Evolutionary conservation across 257 asterid genomes (phyloP).

Genomic region (Solanum sitiens): DNA sequence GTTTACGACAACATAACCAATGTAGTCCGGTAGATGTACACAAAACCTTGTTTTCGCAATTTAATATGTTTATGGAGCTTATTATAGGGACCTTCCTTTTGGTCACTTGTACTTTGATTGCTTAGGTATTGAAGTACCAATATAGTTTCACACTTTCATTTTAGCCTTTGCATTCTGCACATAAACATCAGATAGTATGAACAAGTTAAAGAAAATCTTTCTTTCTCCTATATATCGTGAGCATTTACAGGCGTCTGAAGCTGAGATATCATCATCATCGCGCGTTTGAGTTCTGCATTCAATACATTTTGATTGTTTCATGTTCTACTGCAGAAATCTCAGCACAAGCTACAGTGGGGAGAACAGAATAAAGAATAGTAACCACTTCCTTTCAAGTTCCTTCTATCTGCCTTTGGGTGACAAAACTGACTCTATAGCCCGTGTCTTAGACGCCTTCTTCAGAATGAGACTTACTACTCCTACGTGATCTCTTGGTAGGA

Average conservation of each 20-base stretch:
- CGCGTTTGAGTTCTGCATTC: neutral
- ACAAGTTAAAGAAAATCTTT: neutral
- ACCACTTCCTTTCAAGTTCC: neutral
- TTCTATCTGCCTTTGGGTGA: neutral
- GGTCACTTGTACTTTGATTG: neutral
- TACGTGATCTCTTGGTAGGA: conserved; percentile 46
- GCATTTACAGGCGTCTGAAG: neutral
- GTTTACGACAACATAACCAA: too few relatives aligned
- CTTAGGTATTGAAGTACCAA: neutral
- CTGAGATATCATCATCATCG: neutral
- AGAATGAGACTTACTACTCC: conserved; percentile 24
- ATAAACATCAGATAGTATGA: neutral
- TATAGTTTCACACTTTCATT: neutral
- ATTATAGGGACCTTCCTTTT: neutral
- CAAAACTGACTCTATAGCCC: neutral
- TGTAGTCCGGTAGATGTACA: too few relatives aligned
- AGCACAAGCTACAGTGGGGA: neutral
- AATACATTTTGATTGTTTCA: neutral
- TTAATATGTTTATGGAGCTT: neutral
- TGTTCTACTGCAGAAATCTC: neutral
- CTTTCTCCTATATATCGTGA: neutral
- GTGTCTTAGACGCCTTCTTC: conserved; percentile 7
- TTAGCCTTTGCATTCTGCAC: neutral
- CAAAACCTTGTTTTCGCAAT: neutral
- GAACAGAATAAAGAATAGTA: neutral